These are phyloP conservation scores for Rhododendron williamsianum DNA, from an alignment of 148 eudicot genomes.

Conservation along the genomic window DNA sequence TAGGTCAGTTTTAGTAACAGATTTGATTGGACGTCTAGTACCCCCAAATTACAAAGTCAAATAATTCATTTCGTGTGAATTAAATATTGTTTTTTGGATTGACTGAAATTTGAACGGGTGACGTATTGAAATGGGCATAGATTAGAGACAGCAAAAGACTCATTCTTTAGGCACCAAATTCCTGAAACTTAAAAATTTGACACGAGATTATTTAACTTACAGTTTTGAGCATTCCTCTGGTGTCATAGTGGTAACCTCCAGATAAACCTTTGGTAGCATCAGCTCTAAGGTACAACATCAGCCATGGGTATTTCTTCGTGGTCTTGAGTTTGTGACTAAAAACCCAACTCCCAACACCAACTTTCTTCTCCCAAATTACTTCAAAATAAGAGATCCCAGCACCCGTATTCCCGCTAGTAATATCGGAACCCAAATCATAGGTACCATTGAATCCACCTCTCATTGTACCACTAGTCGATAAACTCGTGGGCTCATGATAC, in stretches of 20 bases:
- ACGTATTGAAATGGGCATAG: background rate
- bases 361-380: slow-evolving; percentile 48
- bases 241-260: slow-evolving; percentile 59
- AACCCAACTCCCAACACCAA: slow-evolving; percentile 42
- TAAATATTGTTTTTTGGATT: background rate
- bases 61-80: background rate
- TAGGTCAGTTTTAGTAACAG: background rate
- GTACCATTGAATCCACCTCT: slow-evolving; percentile 55
- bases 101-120: background rate
- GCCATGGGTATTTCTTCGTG: slow-evolving; percentile 46
- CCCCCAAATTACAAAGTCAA: background rate
- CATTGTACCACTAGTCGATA: slow-evolving; percentile 30
- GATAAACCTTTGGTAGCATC: slow-evolving; percentile 55
- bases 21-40: background rate
- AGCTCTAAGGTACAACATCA: slow-evolving; percentile 54
- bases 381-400: slow-evolving; percentile 34
- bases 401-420: background rate
- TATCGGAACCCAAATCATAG: slow-evolving; percentile 39
- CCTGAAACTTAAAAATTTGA: background rate
- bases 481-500: slow-evolving; percentile 40
- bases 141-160: background rate
- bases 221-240: slow-evolving; percentile 55
- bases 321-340: slow-evolving; percentile 53
- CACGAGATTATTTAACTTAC: slow-evolving; percentile 23
- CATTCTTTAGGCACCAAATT: background rate